Evolutionary conservation across 352 stramenopile species (phyloP).

Genomic region (Phytophthora rubi): DNA sequence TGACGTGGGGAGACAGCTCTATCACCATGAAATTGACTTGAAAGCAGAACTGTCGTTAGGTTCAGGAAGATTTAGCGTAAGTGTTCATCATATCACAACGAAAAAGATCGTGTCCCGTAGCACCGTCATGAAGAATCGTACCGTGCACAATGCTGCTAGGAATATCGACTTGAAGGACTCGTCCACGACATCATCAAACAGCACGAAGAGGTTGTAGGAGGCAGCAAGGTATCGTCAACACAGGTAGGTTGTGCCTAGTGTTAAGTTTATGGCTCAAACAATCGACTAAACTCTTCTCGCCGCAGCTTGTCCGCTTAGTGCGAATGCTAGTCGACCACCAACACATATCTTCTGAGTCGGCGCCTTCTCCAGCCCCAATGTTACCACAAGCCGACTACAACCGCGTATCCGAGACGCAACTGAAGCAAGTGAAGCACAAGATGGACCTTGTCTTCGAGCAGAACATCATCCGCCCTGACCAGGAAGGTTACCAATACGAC

Average conservation of each 20-base stretch:
- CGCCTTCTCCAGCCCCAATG: conserved; percentile 1
- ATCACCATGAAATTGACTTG: conserved; percentile 71
- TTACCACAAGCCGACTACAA: conserved; percentile 83
- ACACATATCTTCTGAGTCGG: neutral
- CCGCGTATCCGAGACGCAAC: conserved; percentile 72
- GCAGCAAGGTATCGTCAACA: conserved; percentile 45
- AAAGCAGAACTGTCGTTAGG: conserved; percentile 19
- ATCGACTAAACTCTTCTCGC: neutral
- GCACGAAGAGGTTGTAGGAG: conserved; percentile 49
- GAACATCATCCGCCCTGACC: conserved; percentile 62
- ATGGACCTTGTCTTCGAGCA: conserved; percentile 78
- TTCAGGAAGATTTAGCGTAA: conserved; percentile 25
- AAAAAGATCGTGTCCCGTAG: neutral
- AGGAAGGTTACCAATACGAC: conserved; percentile 71
- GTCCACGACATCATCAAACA: conserved; percentile 47
- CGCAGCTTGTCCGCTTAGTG: conserved; percentile 60
- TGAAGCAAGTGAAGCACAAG: conserved; percentile 70
- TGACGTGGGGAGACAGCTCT: conserved; percentile 39
- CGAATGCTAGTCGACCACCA: conserved; percentile 42
- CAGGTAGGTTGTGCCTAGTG: conserved; percentile 36
- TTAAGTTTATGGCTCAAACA: neutral
- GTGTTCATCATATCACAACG: neutral
- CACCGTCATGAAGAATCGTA: neutral
- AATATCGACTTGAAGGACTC: conserved; percentile 38
- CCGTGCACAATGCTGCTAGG: conserved; percentile 16